Percentiles rank a stretch among this genome's conserved stretches.
These are phyloP conservation scores for Ceratopteris richardii DNA, from an alignment of 75 land plant species.

Conservation along the genomic window DNA sequence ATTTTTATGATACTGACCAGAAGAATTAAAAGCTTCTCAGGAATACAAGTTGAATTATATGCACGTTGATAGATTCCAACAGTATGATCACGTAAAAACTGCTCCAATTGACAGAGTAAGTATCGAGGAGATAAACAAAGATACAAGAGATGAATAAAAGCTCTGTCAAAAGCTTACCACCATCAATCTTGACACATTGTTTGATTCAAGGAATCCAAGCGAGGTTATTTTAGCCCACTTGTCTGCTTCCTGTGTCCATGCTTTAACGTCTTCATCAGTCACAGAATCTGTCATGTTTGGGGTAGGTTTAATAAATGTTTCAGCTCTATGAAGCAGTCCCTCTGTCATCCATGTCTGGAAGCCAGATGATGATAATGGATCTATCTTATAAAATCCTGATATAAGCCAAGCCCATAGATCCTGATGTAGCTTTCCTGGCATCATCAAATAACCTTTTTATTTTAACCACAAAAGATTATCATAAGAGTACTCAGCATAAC, in stretches of 20 bases:
- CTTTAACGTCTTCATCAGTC: constrained; percentile 48
- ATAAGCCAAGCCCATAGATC: constrained; percentile 11
- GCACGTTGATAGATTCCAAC: constrained; percentile 30
- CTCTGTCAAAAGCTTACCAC: constrained; percentile 6
- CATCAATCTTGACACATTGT: constrained; percentile 15
- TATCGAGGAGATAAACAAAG: neutral
- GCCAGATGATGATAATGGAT: constrained; percentile 2
- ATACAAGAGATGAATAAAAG: too few species aligned
- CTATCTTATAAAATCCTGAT: neutral
- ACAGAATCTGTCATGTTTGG: neutral
- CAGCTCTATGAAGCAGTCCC: constrained; percentile 35
- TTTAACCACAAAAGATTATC: too few species aligned
- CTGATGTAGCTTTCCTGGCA: constrained; percentile 17
- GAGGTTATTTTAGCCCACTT: constrained; percentile 76
- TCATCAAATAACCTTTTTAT: too few species aligned
- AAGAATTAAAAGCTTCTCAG: constrained; percentile 62
- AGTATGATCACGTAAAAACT: constrained; percentile 48
- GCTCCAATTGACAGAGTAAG: too few species aligned
- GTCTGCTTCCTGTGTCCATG: constrained; percentile 57
- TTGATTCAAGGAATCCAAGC: constrained; percentile 39
- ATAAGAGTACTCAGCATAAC: too few species aligned
- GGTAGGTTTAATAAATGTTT: constrained; percentile 26
- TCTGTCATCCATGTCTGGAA: constrained; percentile 18
- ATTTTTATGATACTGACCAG: constrained; percentile 6
- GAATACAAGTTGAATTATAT: constrained; percentile 18